A percentile compares a stretch with the other conserved stretches of the same genome.
Evolutionary conservation across 495 filamentous ascomycete species (phyloP).

Genomic region (Penicillium salamii): DNA sequence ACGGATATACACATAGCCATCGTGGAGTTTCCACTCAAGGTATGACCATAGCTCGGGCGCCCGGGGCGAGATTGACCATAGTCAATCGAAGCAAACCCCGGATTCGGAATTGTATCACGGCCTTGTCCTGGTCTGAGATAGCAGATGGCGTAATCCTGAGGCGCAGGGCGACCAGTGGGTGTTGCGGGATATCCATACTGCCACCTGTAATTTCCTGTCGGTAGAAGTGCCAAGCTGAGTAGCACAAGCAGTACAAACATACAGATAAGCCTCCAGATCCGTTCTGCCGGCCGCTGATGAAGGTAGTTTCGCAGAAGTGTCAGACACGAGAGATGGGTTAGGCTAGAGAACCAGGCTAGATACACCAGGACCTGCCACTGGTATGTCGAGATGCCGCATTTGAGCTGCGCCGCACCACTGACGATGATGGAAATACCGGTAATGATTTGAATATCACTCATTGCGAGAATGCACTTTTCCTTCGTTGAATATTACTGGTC

Average conservation of each 20-base stretch:
- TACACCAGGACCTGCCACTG: slow-evolving; percentile 30
- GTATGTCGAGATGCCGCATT: slow-evolving; percentile 22
- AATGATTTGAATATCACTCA: slow-evolving; percentile 19
- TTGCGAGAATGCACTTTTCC: slow-evolving; percentile 1
- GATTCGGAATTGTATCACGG: no score
- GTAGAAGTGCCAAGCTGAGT: neutral
- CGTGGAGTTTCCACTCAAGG: no score
- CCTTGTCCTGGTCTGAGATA: no score
- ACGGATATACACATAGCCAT: no score
- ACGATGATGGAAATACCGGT: slow-evolving; percentile 19
- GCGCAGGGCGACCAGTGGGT: no score
- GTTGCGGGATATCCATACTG: neutral
- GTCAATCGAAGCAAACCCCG: no score
- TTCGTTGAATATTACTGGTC: no score
- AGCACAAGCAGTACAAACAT: neutral
- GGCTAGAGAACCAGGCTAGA: slow-evolving; percentile 39
- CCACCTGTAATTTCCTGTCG: neutral
- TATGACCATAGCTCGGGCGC: no score
- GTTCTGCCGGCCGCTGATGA: neutral
- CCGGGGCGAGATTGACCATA: no score
- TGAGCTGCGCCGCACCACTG: slow-evolving; percentile 15
- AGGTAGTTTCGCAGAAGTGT: slow-evolving; percentile 18
- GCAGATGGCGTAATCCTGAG: no score
- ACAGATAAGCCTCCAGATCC: neutral
- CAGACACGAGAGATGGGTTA: slow-evolving; percentile 38